A percentile compares a stretch with the other conserved stretches of the same genome.
phyloP scores from a whole-genome alignment of 306 rosid genomes.

The Oxytropis ochrocephala region DNA sequence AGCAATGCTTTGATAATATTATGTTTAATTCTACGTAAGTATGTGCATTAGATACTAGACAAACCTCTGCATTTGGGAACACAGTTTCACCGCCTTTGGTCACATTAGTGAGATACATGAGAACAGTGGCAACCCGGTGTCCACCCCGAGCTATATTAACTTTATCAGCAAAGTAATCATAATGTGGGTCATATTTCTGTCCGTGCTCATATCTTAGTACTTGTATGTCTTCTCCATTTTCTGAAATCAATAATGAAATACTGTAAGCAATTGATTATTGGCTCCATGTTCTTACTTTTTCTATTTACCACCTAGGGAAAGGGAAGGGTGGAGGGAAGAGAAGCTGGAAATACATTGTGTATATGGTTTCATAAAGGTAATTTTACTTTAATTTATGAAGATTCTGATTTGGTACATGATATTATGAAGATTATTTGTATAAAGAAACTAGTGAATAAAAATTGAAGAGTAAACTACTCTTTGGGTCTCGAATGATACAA shows the following conservation, averaged over 20 bases:
- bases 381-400: not conserved
- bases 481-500: not conserved
- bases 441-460: not conserved
- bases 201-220: slow-evolving; percentile 92
- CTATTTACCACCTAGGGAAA: not conserved
- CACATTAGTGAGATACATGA: slow-evolving; percentile 83
- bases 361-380: not conserved
- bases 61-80: slow-evolving; percentile 87
- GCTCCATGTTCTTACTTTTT: not conserved
- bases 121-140: slow-evolving; percentile 91
- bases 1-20: not conserved
- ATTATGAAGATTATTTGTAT: slow-evolving; percentile 6
- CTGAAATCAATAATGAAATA: slow-evolving; percentile 46
- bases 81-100: slow-evolving; percentile 90
- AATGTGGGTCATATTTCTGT: slow-evolving; percentile 88
- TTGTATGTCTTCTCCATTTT: slow-evolving; percentile 94
- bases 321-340: not conserved
- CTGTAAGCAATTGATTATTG: slow-evolving; percentile 5
- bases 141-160: slow-evolving; percentile 90
- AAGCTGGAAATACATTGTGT: slow-evolving; percentile 11
- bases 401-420: not conserved
- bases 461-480: not conserved
- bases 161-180: slow-evolving; percentile 82
- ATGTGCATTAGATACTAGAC: slow-evolving; percentile 23
- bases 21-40: not conserved